Percentiles rank a stretch among this genome's conserved stretches.
phyloP scores from a whole-genome alignment of 2,329 filamentous ascomycete genomes.

The Talaromyces sp. region DNA sequence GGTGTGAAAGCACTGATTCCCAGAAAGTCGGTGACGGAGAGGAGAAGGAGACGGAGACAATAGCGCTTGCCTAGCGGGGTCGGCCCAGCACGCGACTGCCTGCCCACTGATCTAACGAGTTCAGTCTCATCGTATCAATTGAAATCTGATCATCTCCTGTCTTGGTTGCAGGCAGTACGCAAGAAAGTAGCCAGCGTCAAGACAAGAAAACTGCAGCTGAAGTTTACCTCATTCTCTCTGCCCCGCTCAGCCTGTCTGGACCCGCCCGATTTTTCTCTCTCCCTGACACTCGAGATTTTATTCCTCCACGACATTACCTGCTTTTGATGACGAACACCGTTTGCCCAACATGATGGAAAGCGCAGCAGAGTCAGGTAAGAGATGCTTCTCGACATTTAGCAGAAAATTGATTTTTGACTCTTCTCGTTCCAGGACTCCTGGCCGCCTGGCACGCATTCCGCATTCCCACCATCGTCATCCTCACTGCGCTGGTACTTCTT shows the following conservation, averaged over 20 bases:
- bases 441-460: slow-evolving; percentile 45
- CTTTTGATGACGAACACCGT: neutral
- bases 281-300: neutral
- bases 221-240: neutral
- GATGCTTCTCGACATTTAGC: neutral
- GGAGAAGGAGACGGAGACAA: neutral
- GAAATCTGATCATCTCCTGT: neutral
- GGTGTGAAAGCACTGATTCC: neutral
- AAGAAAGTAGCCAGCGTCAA: neutral
- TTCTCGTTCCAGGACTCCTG: slow-evolving; percentile 27
- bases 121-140: neutral
- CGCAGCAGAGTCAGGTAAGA: slow-evolving; percentile 4
- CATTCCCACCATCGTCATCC: slow-evolving; percentile 37
- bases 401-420: neutral
- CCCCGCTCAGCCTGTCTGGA: neutral
- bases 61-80: neutral
- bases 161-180: neutral
- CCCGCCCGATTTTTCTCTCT: neutral
- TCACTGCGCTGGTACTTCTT: slow-evolving; percentile 26
- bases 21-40: neutral
- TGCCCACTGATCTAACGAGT: neutral
- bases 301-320: neutral
- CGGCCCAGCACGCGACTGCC: neutral
- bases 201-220: neutral
- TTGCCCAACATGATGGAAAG: slow-evolving; percentile 1